phyloP scores from a whole-genome alignment of 2,329 filamentous ascomycete species.

The Xylariaceae sp. region DNA sequence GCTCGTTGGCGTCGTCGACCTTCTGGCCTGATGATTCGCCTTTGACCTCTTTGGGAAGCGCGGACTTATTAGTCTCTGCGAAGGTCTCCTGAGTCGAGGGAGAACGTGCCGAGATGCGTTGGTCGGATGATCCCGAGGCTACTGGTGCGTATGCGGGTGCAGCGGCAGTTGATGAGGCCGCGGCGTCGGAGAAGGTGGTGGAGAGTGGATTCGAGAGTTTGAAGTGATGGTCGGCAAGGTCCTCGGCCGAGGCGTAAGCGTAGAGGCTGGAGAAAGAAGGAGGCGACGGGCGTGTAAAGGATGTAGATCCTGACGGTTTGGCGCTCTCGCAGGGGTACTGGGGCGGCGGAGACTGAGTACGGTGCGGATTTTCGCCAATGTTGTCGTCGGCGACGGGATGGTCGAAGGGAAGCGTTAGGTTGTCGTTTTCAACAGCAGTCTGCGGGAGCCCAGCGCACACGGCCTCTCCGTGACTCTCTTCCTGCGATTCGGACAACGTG shows the following conservation, averaged over 20 bases:
- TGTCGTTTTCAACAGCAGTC: constrained; percentile 23
- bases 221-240: constrained; percentile 30
- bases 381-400: constrained; percentile 23
- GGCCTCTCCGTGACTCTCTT: constrained; percentile 41
- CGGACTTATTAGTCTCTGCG: constrained; percentile 71
- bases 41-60: constrained; percentile 77
- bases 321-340: constrained; percentile 57
- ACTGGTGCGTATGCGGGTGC: constrained; percentile 53
- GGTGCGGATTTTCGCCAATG: constrained; percentile 28
- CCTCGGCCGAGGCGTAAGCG: constrained; percentile 32
- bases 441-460: constrained; percentile 38
- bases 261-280: constrained; percentile 60
- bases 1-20: constrained; percentile 72
- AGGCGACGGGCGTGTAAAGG: constrained; percentile 40
- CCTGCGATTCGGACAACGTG: constrained; percentile 47
- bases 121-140: constrained; percentile 36
- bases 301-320: constrained; percentile 46
- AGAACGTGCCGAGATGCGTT: constrained; percentile 31
- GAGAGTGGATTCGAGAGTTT: constrained; percentile 25
- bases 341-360: constrained; percentile 51
- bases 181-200: constrained; percentile 29
- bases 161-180: constrained; percentile 37
- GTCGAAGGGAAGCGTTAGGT: constrained; percentile 10
- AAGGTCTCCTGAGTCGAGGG: constrained; percentile 46
- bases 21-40: constrained; percentile 64